Evolutionary conservation across 176 grass and related monocot genomes (phyloP).

Genomic region (Chloris gayana): DNA sequence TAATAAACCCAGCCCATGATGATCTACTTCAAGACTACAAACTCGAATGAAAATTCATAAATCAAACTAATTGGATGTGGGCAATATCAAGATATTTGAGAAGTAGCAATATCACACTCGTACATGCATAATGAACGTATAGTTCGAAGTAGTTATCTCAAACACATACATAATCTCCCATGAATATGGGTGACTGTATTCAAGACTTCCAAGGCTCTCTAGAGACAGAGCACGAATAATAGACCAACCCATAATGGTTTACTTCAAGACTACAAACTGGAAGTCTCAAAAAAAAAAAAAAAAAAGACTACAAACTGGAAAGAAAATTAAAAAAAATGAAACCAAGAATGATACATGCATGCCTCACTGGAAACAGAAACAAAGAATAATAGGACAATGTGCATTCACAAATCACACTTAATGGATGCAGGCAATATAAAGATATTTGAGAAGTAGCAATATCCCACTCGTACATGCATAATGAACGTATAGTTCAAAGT

Average conservation of each 20-base stretch:
- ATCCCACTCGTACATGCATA: neutral
- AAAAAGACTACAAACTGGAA: too few relatives aligned
- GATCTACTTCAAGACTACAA: neutral
- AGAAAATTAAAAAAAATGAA: neutral
- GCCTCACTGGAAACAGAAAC: neutral
- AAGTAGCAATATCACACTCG: neutral
- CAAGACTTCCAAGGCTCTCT: slow-evolving; percentile 17
- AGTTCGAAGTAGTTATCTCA: neutral
- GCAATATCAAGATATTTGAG: neutral
- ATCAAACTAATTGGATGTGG: neutral
- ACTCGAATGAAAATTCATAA: neutral
- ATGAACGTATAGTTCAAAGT: neutral
- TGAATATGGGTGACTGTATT: neutral
- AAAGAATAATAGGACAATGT: neutral
- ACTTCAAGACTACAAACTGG: too few relatives aligned
- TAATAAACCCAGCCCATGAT: too few relatives aligned
- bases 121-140: neutral
- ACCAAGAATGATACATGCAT: neutral
- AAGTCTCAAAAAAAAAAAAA: too few relatives aligned
- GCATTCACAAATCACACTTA: neutral
- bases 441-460: neutral
- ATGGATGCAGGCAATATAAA: neutral
- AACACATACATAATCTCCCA: neutral
- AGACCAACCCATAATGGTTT: too few relatives aligned
- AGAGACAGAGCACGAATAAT: slow-evolving; percentile 42